These are phyloP conservation scores for Lithohypha guttulata DNA, from an alignment of 2,329 filamentous ascomycete genomes.

Conservation along the genomic window DNA sequence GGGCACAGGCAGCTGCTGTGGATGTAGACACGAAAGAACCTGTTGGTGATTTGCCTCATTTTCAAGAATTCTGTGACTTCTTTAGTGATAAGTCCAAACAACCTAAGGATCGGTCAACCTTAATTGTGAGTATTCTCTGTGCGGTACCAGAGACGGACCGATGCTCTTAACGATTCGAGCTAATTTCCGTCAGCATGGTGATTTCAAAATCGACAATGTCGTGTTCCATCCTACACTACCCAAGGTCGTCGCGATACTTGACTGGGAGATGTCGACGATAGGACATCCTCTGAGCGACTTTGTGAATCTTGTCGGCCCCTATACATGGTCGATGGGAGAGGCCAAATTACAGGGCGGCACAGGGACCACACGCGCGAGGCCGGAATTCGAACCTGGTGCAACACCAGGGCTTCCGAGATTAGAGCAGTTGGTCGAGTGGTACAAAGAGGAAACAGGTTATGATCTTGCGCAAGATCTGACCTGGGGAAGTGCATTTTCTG, in stretches of 20 bases:
- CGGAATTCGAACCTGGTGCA: conserved; percentile 47
- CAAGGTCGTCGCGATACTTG: conserved; percentile 80
- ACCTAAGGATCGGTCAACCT: conserved; percentile 63
- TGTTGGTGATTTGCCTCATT: conserved; percentile 75
- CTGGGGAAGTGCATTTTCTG: conserved; percentile 55
- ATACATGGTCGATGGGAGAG: conserved; percentile 28
- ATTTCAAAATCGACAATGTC: conserved; percentile 91
- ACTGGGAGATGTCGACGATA: conserved; percentile 98
- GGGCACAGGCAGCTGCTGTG: conserved; percentile 60
- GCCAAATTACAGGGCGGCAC: conserved; percentile 19
- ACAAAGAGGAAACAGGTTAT: conserved; percentile 58
- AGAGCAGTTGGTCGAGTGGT: conserved; percentile 54
- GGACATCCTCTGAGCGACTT: conserved; percentile 92
- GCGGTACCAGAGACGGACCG: too few relatives aligned
- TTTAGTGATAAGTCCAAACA: conserved; percentile 60
- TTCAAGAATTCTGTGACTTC: conserved; percentile 67
- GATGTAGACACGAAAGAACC: conserved; percentile 67
- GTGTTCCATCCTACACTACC: conserved; percentile 84
- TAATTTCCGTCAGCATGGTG: too few relatives aligned
- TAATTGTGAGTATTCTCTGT: too few relatives aligned
- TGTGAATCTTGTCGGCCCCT: conserved; percentile 56
- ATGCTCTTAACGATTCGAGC: too few relatives aligned
- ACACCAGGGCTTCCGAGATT: conserved; percentile 57
- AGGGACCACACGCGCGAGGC: conserved; percentile 6
- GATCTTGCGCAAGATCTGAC: conserved; percentile 50